phyloP scores from a whole-genome alignment of 129 eudicot genomes.

The Mikania micrantha region DNA sequence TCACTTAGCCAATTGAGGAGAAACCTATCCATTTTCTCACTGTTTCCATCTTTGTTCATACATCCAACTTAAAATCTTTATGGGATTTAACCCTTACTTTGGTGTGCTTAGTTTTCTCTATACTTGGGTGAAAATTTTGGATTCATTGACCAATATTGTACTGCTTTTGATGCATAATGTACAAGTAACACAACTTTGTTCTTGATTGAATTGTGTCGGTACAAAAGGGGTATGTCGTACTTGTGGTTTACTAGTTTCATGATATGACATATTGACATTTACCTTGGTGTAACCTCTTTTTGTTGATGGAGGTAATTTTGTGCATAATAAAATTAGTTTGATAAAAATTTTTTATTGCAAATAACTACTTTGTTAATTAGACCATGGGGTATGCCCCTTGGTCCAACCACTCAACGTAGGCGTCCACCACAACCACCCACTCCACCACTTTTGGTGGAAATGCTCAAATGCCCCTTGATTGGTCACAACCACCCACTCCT shows the following conservation, averaged over 20 bases:
- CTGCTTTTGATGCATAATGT: neutral
- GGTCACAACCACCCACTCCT: too few relatives aligned
- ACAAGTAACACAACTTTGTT: neutral
- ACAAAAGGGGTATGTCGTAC: neutral
- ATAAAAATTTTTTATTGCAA: neutral
- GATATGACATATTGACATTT: neutral
- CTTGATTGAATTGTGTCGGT: neutral
- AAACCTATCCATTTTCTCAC: constrained; percentile 22
- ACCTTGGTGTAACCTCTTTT: neutral
- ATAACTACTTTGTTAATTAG: too few relatives aligned
- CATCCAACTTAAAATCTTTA: constrained; percentile 2
- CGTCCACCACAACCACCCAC: too few relatives aligned
- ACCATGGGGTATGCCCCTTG: too few relatives aligned
- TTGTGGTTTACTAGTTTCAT: neutral
- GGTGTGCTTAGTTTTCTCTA: neutral
- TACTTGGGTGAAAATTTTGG: neutral
- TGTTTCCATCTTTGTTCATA: constrained; percentile 21
- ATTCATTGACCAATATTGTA: neutral
- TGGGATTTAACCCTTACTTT: constrained; percentile 19
- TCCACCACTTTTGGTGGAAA: too few relatives aligned
- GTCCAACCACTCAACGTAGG: too few relatives aligned
- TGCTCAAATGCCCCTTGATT: too few relatives aligned
- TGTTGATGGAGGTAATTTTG: neutral
- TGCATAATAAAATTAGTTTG: neutral
- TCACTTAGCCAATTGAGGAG: constrained; percentile 23